A percentile compares a stretch with the other conserved stretches of the same genome.
Conservation (phyloP, 2,329 filamentous ascomycete species). For the Thelonectria discophora region DNA sequence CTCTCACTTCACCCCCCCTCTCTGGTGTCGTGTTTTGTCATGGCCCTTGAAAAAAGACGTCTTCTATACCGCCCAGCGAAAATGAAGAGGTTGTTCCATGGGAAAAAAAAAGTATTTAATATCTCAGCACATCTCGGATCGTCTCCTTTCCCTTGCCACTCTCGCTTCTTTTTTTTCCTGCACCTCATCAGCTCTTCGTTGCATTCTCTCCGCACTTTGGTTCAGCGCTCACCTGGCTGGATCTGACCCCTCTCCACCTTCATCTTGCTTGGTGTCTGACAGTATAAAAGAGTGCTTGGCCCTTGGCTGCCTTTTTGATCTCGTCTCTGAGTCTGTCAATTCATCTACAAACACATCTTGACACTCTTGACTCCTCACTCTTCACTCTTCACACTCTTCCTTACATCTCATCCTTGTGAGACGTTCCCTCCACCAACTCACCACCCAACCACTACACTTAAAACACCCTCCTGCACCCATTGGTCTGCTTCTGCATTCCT, state of each 20-base stretch:
- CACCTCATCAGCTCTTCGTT: constrained; percentile 1
- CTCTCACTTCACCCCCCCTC: too few species aligned
- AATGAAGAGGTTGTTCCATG: too few species aligned
- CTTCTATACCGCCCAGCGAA: too few species aligned
- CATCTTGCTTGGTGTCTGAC: too few species aligned
- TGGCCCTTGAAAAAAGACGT: too few species aligned
- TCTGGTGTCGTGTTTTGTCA: not conserved
- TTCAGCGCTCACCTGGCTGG: not conserved
- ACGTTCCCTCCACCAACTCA: not conserved
- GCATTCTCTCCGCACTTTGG: not conserved
- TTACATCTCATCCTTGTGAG: constrained; percentile 1
- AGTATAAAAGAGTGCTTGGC: too few species aligned
- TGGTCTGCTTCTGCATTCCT: not conserved
- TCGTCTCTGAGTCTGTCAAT: too few species aligned
- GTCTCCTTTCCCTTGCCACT: not conserved
- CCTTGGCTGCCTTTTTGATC: not conserved
- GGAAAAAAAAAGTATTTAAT: constrained; percentile 27
- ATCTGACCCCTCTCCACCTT: too few species aligned
- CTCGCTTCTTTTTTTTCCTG: constrained; percentile 8
- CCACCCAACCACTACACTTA: constrained; percentile 11
- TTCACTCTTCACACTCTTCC: not conserved
- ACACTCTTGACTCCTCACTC: not conserved
- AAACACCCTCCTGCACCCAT: not conserved
- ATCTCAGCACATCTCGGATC: constrained; percentile 19
- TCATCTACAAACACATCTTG: not conserved